Conservation (phyloP, 2,329 filamentous ascomycete genomes). For the Clarireedia homoeocarpa region DNA sequence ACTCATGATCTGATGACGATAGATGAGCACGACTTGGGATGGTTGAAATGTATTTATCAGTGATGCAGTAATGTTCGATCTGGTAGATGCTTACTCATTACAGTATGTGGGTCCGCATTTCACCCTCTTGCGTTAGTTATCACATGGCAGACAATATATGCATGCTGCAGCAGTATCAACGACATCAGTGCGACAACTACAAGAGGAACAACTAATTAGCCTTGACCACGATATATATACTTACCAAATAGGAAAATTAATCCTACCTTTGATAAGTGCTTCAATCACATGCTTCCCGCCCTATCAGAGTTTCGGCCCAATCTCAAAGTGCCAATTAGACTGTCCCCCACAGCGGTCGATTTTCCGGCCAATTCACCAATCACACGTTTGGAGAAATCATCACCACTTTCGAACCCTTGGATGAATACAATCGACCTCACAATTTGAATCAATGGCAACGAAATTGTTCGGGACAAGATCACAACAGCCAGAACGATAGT, state of each 20-base stretch:
- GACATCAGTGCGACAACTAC: no score
- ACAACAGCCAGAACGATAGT: not conserved
- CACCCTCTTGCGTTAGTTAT: no score
- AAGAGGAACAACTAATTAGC: not conserved
- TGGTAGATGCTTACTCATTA: no score
- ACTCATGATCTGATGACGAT: no score
- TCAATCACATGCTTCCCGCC: not conserved
- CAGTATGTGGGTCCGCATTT: no score
- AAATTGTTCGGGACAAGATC: not conserved
- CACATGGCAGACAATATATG: no score
- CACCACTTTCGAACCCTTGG: constrained; percentile 3
- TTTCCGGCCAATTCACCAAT: constrained; percentile 19
- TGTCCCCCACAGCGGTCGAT: constrained; percentile 10
- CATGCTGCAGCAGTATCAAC: no score
- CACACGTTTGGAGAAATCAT: constrained; percentile 2
- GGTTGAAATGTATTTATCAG: no score
- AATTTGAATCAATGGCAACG: not conserved
- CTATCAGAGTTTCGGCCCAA: not conserved
- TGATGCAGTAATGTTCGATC: no score
- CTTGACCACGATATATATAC: not conserved
- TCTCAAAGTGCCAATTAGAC: not conserved
- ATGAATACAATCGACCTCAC: not conserved
- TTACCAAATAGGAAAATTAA: not conserved
- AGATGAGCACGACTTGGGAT: no score
- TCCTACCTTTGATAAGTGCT: not conserved